Conservation (phyloP, 208 protist species). For the Spongospora subterranea region DNA sequence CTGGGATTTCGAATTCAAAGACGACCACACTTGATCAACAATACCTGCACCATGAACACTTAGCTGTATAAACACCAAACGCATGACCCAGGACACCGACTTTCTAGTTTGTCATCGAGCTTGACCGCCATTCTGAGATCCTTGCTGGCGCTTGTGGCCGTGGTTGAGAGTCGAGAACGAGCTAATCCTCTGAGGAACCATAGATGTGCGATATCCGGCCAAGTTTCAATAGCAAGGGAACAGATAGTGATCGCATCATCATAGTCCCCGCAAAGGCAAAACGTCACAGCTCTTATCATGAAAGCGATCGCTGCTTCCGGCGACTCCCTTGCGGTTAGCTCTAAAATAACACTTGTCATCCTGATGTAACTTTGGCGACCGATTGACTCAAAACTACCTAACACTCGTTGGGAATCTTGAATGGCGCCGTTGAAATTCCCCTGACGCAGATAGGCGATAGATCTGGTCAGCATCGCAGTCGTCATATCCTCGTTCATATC, state of each 20-base stretch:
- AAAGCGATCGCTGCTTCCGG: not conserved
- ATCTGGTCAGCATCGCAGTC: not conserved
- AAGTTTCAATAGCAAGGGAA: not conserved
- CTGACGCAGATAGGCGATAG: not conserved
- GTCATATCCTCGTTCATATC: not conserved
- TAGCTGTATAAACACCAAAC: no score
- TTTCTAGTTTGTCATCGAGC: not conserved
- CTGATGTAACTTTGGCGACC: not conserved
- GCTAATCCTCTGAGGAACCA: not conserved
- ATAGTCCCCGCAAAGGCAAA: not conserved
- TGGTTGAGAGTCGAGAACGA: not conserved
- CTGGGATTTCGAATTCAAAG: no score
- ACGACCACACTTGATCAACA: no score
- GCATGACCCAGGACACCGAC: no score
- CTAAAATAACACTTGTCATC: not conserved
- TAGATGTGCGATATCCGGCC: not conserved
- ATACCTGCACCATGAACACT: no score
- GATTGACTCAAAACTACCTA: not conserved
- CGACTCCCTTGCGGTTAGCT: not conserved
- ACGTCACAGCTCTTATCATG: not conserved
- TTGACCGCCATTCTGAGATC: not conserved
- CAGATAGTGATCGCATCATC: not conserved
- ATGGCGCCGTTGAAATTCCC: not conserved
- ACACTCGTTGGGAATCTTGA: not conserved
- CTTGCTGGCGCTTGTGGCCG: not conserved